These are phyloP conservation scores for Paraconiothyrium sp. DNA, from an alignment of 2,329 filamentous ascomycete genomes.

Conservation along the genomic window DNA sequence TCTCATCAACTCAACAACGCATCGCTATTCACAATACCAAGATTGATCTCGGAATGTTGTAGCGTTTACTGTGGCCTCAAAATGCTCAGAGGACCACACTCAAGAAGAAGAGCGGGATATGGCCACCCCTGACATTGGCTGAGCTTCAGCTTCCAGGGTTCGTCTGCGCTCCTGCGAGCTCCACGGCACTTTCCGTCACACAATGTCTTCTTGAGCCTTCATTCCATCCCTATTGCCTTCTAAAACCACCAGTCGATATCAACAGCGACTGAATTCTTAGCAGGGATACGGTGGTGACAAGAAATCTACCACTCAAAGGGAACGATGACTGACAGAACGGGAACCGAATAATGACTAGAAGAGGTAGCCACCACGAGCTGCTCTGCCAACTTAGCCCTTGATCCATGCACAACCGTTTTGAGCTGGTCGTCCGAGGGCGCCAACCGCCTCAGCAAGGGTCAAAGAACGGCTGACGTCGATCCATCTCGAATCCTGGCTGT, in stretches of 20 bases:
- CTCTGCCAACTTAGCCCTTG: conserved; percentile 27
- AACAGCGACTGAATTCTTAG: conserved; percentile 10
- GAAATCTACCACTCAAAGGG: conserved; percentile 8
- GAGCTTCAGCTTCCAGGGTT: conserved; percentile 2
- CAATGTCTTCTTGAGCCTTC: neutral
- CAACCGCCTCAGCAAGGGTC: conserved; percentile 43
- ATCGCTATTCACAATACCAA: neutral
- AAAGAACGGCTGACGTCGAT: conserved; percentile 47
- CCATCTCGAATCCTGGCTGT: conserved; percentile 38
- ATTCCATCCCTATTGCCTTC: neutral
- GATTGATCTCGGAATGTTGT: neutral
- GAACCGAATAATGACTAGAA: conserved; percentile 19
- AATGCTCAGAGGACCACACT: neutral
- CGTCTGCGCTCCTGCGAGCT: neutral
- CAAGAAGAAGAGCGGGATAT: neutral
- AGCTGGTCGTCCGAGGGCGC: conserved; percentile 40
- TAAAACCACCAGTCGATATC: conserved; percentile 10
- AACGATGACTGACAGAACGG: conserved; percentile 20
- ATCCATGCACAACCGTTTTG: conserved; percentile 42
- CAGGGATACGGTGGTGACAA: conserved; percentile 12
- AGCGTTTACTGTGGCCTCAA: neutral
- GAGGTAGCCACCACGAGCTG: conserved; percentile 17
- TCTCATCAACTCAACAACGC: neutral
- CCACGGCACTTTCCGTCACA: neutral
- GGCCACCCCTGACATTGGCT: neutral